Percentiles rank a stretch among this genome's conserved stretches.
Conservation (phyloP, 129 eudicot genomes). For the Artemisia tridentata region DNA sequence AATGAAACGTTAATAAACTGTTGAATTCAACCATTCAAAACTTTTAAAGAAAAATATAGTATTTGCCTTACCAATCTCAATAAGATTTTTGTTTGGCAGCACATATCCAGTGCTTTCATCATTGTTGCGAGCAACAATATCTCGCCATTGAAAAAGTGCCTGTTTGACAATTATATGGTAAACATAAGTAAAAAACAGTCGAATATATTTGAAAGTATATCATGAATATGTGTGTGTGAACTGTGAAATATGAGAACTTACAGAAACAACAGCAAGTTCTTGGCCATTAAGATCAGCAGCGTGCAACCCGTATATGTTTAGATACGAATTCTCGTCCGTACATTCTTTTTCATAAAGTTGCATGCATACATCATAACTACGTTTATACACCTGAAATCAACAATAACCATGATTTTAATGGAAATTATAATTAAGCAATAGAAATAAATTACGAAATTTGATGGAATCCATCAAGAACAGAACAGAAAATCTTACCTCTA, state of each 20-base stretch:
- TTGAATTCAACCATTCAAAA: background rate
- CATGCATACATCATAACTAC: conserved; percentile 81
- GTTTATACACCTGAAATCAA: conserved; percentile 69
- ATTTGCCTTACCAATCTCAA: conserved; percentile 68
- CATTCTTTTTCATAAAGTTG: conserved; percentile 86
- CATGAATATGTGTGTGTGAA: background rate
- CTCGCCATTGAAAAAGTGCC: conserved; percentile 93
- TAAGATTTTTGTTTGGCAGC: conserved; percentile 79
- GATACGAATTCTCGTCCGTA: conserved; percentile 67
- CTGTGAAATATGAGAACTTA: background rate
- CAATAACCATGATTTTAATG: background rate
- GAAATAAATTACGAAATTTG: background rate
- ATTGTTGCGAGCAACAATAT: conserved; percentile 72
- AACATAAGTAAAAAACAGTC: background rate
- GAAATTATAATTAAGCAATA: background rate
- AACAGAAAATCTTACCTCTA: conserved; percentile 38
- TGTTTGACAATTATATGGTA: conserved; percentile 20
- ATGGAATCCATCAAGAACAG: background rate
- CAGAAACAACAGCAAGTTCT: conserved; percentile 1
- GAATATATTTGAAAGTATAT: background rate
- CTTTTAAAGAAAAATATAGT: background rate
- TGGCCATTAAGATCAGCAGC: conserved; percentile 8
- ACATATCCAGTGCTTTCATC: conserved; percentile 98
- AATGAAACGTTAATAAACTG: background rate
- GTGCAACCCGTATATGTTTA: conserved; percentile 56